Base-by-base conservation (phyloP, 257 asterid genomes). In the Cordia subcordata region DNA sequence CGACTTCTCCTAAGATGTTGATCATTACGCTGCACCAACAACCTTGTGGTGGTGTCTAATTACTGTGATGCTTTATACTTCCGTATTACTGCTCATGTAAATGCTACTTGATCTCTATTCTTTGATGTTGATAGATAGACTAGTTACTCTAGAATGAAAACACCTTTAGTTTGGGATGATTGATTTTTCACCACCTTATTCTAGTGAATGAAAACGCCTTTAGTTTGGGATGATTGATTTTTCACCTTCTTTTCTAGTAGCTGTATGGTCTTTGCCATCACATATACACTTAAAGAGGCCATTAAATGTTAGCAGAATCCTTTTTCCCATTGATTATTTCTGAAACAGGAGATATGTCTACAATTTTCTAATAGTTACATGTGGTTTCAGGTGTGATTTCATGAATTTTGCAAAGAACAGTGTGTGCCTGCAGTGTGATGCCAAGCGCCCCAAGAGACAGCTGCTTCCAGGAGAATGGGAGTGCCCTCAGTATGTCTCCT, bases 381-480 rank as follows among this genome's bases (percentile, higher is more conserved):
- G 20, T 49, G 49, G 55, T 61, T 63, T 64, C 88, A 91, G 98
- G 92, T 91, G 98, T 47, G 95, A 91, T 64, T 85, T 91, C 80
- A 77, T 91, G 96, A 91, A 91, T 73, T 92, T 92, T 46, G 98
- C 98, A 1, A 92, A 92, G 89, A 92, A 92, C 71, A 79, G 87
- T 1, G 75, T 84, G 64, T 92, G 98, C 77, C 78, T 85, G 65
- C 96, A 88, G 57, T 92, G 98, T 77, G 96, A 92, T 77, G 95
- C 90, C 67, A 92, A 92, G 67, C 98, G 96, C 62, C 98, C 98
- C 2, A 88, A 92, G 81, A 77, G 95, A 66, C 87, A 92, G 86
- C 73, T 92, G 80, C 96, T 92, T 84, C 98, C 96, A 49, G 98
- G 96, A 77, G 98, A 92, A 71, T 92, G 98, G 98, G 98, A 88